phyloP scores from a whole-genome alignment of 2,329 filamentous ascomycete genomes.

The Ophiostoma perfectum region DNA sequence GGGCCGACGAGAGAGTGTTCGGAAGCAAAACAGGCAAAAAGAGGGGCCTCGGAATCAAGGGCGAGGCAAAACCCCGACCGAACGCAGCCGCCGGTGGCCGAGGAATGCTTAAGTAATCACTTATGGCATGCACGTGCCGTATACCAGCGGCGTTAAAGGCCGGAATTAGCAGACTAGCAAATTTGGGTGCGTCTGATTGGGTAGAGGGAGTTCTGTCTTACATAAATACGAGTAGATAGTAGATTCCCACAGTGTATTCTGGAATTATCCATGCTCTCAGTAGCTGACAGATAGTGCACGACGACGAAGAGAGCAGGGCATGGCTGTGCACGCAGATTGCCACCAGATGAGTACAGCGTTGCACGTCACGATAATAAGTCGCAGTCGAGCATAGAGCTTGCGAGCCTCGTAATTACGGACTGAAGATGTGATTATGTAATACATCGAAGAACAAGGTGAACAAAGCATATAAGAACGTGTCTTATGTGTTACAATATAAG shows the following conservation, averaged over 20 bases:
- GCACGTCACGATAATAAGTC: not conserved
- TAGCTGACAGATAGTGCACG: not conserved
- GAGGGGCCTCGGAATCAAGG: not conserved
- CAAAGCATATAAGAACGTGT: too few species aligned
- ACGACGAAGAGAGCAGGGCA: not conserved
- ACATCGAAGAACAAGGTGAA: too few species aligned
- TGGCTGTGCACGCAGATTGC: not conserved
- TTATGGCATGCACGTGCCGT: constrained; percentile 13
- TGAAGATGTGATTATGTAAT: not conserved
- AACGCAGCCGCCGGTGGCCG: not conserved
- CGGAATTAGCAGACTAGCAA: constrained; percentile 12
- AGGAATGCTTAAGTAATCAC: not conserved
- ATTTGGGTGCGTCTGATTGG: not conserved
- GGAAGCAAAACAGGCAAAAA: not conserved
- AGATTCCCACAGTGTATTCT: constrained; percentile 4
- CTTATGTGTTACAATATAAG: too few species aligned
- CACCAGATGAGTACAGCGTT: not conserved
- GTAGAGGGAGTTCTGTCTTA: not conserved
- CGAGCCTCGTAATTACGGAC: not conserved
- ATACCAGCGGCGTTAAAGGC: constrained; percentile 16
- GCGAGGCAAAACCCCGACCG: constrained; percentile 4
- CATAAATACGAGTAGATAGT: not conserved
- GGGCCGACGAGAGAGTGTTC: too few species aligned
- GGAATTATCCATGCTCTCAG: constrained; percentile 13
- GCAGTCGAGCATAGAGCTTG: not conserved